These are phyloP conservation scores for Kregervanrija fluxuum DNA, from an alignment of 805 yeast genomes.

Conservation along the genomic window DNA sequence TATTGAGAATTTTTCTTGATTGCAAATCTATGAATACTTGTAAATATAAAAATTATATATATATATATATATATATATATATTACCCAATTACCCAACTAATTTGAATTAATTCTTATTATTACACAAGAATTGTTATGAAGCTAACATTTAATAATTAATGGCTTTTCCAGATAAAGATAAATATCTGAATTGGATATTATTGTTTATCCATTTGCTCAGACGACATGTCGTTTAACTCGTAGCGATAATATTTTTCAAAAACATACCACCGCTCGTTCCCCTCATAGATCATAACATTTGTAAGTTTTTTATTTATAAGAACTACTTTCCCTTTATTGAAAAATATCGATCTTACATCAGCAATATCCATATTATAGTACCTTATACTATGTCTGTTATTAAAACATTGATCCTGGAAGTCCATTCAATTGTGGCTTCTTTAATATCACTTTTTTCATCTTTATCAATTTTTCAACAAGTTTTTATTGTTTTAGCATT, in stretches of 20 bases:
- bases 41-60: no score
- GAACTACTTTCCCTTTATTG: not conserved
- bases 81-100: no score
- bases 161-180: no score
- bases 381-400: constrained; percentile 17
- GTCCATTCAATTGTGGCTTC: constrained; percentile 4
- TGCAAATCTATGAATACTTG: no score
- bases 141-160: no score
- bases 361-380: not conserved
- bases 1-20: no score
- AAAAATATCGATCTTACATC: not conserved
- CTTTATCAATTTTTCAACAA: constrained; percentile 22
- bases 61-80: no score
- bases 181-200: no score
- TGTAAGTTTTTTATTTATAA: not conserved
- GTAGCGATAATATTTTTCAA: not conserved
- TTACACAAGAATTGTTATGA: no score
- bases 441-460: constrained; percentile 9
- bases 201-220: no score
- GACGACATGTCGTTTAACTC: no score
- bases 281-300: not conserved
- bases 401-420: constrained; percentile 19
- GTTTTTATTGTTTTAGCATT: constrained; percentile 28
- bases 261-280: constrained; percentile 1
- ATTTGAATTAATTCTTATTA: no score